Base-by-base conservation (phyloP, 176 grass and related monocot species). In the Zizania latifolia region DNA sequence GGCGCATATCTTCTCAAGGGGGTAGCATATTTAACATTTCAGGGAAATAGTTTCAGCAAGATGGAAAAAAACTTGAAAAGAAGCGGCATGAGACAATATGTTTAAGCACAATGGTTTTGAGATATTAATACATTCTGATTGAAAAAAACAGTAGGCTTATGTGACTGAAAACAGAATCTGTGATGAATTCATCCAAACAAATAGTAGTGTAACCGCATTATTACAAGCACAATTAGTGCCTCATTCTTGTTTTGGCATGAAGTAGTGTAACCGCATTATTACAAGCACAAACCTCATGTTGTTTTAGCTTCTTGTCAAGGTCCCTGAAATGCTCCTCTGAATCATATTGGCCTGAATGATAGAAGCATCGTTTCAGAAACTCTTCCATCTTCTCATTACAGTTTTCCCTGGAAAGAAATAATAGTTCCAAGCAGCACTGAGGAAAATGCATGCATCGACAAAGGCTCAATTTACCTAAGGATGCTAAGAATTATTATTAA, bases 301-400 rank as follows among this genome's bases (percentile, higher is more conserved):
- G 64, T 76, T 92, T 88, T 48, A 99, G 73, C 76, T 92, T 94
- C 86, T 88, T 99, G 67, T 89, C 76, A 29, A 99, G 82, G 58
- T 92, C 91, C 66, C 59, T 70, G 73, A 99, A 99, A 84, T 92
- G 71, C 39, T 82, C 68, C 77, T 94, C 86, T 10, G 89, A 92
- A 62, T 94, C 91, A 79, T 99, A 99, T 81, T 94, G 95, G 22
- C 95, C 95, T 61, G 95, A 94, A 75, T 99, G 91, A 84, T 99
- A 94, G 81, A 99, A 99, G 89, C 95, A 99, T 81, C 95, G 81
- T 62, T 92, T 87, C 30, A 99, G 75, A 72, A 99, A 99, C 64
- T 99, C 85, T 14, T 94, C 89, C 89, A 99, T 99, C 85, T 99
- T 99, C 82, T 85, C 86, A 74, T 45, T 90, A 62, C 95, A 99